Percentiles rank a stretch among this genome's conserved stretches.
phyloP scores from a whole-genome alignment of 805 yeast genomes.

The Monosporozyma aerobia region DNA sequence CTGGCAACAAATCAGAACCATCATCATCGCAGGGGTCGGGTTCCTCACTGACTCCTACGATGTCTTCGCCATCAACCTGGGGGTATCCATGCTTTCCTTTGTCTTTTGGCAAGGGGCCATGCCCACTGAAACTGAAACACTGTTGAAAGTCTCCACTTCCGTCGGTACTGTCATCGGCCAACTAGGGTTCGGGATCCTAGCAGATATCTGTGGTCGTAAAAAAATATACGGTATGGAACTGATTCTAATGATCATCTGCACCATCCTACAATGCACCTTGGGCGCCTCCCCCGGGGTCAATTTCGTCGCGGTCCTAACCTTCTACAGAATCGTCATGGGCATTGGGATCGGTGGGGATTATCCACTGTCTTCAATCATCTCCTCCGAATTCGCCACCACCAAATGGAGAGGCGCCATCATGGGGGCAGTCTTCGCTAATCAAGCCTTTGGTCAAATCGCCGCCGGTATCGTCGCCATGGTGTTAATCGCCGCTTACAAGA shows the following conservation, averaged over 20 bases:
- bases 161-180: conserved; percentile 94
- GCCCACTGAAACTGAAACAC: conserved; percentile 66
- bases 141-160: conserved; percentile 80
- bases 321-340: conserved; percentile 83
- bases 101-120: conserved; percentile 60
- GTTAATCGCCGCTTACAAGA: conserved; percentile 69
- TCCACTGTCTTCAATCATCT: conserved; percentile 86
- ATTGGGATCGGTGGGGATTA: conserved; percentile 97
- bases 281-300: conserved; percentile 66
- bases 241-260: conserved; percentile 73
- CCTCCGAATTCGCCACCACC: conserved; percentile 87
- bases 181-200: conserved; percentile 71
- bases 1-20: conserved; percentile 77
- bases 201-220: conserved; percentile 80
- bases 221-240: conserved; percentile 80
- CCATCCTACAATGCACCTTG: conserved; percentile 64
- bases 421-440: conserved; percentile 95
- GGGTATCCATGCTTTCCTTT: conserved; percentile 66
- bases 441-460: conserved; percentile 89
- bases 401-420: conserved; percentile 97
- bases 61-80: conserved; percentile 82
- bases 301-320: conserved; percentile 64
- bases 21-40: conserved; percentile 86
- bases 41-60: conserved; percentile 90
- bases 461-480: conserved; percentile 80